phyloP scores from a whole-genome alignment of 2,329 filamentous ascomycete genomes.

The Rhinocladiella mackenziei region DNA sequence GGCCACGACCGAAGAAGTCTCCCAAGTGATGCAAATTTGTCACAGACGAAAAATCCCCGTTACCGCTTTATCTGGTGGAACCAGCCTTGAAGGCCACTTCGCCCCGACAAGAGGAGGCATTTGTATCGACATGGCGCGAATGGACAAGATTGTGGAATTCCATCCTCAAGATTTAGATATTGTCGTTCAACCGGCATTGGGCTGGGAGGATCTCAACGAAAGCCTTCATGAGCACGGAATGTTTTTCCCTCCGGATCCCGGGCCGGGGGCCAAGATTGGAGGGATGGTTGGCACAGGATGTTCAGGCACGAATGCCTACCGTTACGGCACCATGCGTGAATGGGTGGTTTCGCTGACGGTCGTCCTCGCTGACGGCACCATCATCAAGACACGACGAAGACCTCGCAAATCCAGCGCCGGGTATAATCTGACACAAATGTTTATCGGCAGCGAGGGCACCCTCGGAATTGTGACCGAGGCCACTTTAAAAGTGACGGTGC shows the following conservation, averaged over 20 bases:
- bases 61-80: constrained; percentile 81
- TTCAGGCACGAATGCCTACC: constrained; percentile 79
- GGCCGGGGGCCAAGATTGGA: constrained; percentile 86
- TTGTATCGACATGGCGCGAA: constrained; percentile 78
- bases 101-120: constrained; percentile 77
- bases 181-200: constrained; percentile 73
- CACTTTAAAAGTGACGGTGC: constrained; percentile 78
- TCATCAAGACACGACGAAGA: constrained; percentile 83
- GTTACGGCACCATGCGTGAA: constrained; percentile 91
- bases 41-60: constrained; percentile 77
- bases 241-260: constrained; percentile 90
- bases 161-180: constrained; percentile 76
- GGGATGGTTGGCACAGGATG: constrained; percentile 57
- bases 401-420: constrained; percentile 87
- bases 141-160: constrained; percentile 74
- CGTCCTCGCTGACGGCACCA: constrained; percentile 81
- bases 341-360: constrained; percentile 87
- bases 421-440: constrained; percentile 84
- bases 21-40: constrained; percentile 83
- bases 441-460: constrained; percentile 88
- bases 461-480: constrained; percentile 89
- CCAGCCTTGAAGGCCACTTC: constrained; percentile 85
- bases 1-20: constrained; percentile 73
- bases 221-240: constrained; percentile 67
- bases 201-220: constrained; percentile 84